Evolutionary conservation across 2,329 filamentous ascomycete genomes (phyloP).

Genomic region (Diplodia intermedia): DNA sequence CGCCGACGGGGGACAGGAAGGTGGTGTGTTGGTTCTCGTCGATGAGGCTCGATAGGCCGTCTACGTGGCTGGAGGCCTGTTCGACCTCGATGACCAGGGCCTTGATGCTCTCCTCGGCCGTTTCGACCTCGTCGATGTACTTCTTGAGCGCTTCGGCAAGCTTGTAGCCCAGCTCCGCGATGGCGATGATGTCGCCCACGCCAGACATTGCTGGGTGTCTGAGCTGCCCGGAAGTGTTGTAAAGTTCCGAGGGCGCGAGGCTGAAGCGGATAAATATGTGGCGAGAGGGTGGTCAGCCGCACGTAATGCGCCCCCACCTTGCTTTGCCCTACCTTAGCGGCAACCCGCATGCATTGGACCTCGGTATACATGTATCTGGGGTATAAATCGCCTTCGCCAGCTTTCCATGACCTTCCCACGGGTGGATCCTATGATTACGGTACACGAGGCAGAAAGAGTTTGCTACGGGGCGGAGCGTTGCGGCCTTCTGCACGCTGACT

Average conservation of each 20-base stretch:
- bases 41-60: background rate
- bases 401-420: no score
- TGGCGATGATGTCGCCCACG: conserved; percentile 12
- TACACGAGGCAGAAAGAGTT: no score
- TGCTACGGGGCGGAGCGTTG: no score
- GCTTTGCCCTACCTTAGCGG: no score
- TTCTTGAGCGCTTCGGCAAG: conserved; percentile 13
- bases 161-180: conserved; percentile 23
- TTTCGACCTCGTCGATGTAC: conserved; percentile 15
- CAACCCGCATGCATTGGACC: no score
- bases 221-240: background rate
- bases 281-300: conserved; percentile 6
- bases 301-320: conserved; percentile 9
- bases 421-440: no score
- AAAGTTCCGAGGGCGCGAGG: background rate
- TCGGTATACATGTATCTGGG: no score
- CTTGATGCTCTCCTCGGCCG: conserved; percentile 13
- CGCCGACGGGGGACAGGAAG: conserved; percentile 1
- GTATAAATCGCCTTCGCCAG: no score
- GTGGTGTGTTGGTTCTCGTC: background rate
- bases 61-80: conserved; percentile 11
- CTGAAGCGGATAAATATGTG: background rate
- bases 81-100: conserved; percentile 12
- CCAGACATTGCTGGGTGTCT: background rate
- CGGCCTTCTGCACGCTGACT: no score